Conservation (phyloP, 192 early-diverging fungal genomes). For the Phlyctochytrium bullatum region DNA sequence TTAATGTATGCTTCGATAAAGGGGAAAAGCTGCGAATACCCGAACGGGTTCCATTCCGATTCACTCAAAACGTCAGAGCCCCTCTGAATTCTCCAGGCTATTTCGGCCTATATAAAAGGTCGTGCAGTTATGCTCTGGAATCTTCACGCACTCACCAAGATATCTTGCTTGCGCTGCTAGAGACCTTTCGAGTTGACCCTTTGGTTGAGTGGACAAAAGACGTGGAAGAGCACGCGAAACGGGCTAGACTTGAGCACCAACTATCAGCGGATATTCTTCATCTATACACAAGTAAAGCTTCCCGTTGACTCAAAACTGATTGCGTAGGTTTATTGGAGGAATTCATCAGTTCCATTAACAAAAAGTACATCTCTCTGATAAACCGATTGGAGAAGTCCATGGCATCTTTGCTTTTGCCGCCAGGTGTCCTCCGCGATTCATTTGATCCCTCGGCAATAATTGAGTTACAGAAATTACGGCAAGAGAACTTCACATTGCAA, state of each 20-base stretch:
- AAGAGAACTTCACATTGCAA: no score
- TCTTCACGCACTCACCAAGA: constrained; percentile 43
- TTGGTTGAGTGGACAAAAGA: constrained; percentile 52
- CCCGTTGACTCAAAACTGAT: no score
- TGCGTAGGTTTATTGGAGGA: no score
- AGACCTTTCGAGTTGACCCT: constrained; percentile 57
- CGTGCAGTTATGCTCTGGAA: constrained; percentile 34
- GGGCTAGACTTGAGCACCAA: constrained; percentile 20
- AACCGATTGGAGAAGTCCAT: no score
- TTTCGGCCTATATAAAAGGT: constrained; percentile 43
- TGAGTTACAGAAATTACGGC: no score
- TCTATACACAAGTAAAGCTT: no score
- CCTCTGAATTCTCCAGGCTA: constrained; percentile 41
- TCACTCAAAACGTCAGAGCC: constrained; percentile 52
- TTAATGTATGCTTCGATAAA: constrained; percentile 74
- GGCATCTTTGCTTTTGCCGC: no score
- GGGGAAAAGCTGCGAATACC: constrained; percentile 61
- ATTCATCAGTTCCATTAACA: no score
- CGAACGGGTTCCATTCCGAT: constrained; percentile 73
- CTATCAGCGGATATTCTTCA: no score
- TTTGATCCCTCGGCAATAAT: no score
- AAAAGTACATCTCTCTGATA: no score
- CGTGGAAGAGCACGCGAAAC: constrained; percentile 19
- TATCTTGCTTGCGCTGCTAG: constrained; percentile 47
- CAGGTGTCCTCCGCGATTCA: no score